phyloP scores from a whole-genome alignment of 106 monocot species.

The Xerophyta viscosa region DNA sequence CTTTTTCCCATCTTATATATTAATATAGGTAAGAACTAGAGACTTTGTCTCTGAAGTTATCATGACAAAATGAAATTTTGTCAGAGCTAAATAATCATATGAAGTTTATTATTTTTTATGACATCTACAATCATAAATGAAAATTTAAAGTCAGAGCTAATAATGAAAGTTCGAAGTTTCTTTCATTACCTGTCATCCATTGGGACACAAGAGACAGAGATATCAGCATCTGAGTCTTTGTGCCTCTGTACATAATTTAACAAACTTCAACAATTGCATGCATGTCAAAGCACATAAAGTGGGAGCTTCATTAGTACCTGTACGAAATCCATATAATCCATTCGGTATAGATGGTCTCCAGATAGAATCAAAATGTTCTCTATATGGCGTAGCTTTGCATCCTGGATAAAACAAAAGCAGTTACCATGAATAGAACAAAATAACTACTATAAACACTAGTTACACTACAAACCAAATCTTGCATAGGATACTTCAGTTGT shows the following conservation, averaged over 20 bases:
- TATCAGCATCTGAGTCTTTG: slow-evolving; percentile 39
- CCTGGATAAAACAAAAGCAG: slow-evolving; percentile 16
- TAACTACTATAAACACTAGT: no score
- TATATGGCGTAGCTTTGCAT: slow-evolving; percentile 39
- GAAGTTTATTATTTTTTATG: no score
- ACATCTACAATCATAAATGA: no score
- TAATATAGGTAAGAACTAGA: no score
- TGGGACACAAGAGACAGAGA: slow-evolving; percentile 48
- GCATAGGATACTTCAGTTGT: slow-evolving; percentile 51
- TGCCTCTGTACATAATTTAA: slow-evolving; percentile 36
- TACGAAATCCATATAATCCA: slow-evolving; percentile 65
- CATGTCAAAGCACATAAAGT: background rate
- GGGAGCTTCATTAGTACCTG: slow-evolving; percentile 18
- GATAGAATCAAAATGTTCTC: slow-evolving; percentile 50
- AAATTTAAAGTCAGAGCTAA: no score
- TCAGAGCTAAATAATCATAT: no score
- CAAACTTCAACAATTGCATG: background rate
- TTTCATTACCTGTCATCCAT: slow-evolving; percentile 42
- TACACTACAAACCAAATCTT: background rate
- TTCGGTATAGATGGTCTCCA: slow-evolving; percentile 53
- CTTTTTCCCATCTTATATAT: no score
- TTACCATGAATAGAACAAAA: no score
- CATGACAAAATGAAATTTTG: no score
- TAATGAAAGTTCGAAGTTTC: background rate
- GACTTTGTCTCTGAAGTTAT: no score